Evolutionary conservation across 495 filamentous ascomycete genomes (phyloP), one percentile per base, ranked within the genome.

Genomic region (Halenospora varia): DNA sequence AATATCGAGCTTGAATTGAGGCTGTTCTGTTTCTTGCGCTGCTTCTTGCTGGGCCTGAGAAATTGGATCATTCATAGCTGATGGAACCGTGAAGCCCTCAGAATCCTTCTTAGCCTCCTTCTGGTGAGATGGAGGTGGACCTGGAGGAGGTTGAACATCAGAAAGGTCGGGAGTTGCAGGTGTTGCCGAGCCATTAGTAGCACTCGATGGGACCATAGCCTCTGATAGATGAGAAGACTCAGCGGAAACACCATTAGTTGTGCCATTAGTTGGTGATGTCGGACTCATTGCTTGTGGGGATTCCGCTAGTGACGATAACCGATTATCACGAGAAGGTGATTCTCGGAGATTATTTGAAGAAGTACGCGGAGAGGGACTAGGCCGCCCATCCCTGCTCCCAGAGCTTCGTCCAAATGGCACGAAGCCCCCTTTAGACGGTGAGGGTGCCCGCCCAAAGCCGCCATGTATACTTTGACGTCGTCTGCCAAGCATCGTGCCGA

Each of bases 1-100:
- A 60, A 99, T 99, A 57, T 87, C 94, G 23, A 99, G 75, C 68
- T 94, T 97, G 73, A 96, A 88, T 55, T 87, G 78, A 23, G 83
- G 77, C 48, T 89, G 87, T 39, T 90, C 88, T 51, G 57, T 60
- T 59, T 71, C 82, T 51, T 73, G 77, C 20, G 83, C 77, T 41
- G 89, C 89, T 72, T 95, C 91, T 62, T 80, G 83, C 68, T 96
- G 79, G 11, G 90, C 92, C 64, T 86, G 85, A 15, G 88, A 87
- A 50, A 95, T 96, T 22, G 92, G 88, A 66, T 96, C 91, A 59
- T 86, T 77, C 42, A 75, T 77, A 9, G 82, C 68, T 17, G 84
- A 77, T 17, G 87, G 87, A 20, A 93, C 82, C 17, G 77, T 87
- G 68, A 85, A 94, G 3, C 84, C 86, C 35, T 88, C 85, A 0